Evolutionary conservation across 768 basidiomycete genomes (phyloP).

Genomic region (Rhizopogon salebrosus): DNA sequence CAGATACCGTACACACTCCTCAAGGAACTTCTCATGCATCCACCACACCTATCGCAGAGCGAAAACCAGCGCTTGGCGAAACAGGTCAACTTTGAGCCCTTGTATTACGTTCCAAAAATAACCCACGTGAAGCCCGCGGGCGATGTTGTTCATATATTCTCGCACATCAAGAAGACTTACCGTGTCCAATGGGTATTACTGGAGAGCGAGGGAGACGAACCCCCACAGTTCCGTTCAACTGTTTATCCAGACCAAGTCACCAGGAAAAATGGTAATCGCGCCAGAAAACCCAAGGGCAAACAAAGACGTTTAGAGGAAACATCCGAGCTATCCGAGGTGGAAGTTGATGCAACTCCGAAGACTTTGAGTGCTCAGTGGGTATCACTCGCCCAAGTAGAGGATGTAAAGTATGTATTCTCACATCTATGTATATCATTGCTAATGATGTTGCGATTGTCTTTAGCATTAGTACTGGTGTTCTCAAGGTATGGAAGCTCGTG

Average conservation of each 20-base stretch:
- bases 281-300: slow-evolving; percentile 8
- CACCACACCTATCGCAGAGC: slow-evolving; percentile 15
- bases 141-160: slow-evolving; percentile 78
- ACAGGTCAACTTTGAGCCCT: background rate
- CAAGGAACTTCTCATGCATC: slow-evolving; percentile 33
- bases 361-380: slow-evolving; percentile 42
- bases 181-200: slow-evolving; percentile 67
- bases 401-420: slow-evolving; percentile 51
- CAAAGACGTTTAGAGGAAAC: slow-evolving; percentile 7
- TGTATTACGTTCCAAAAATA: slow-evolving; percentile 15
- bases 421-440: background rate
- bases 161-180: slow-evolving; percentile 87
- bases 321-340: slow-evolving; percentile 11
- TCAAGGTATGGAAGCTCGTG: slow-evolving; percentile 67
- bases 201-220: slow-evolving; percentile 48
- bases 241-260: slow-evolving; percentile 1
- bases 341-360: background rate
- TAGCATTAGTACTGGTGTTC: slow-evolving; percentile 71
- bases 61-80: background rate
- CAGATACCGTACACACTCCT: slow-evolving; percentile 33
- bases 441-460: background rate
- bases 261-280: slow-evolving; percentile 5
- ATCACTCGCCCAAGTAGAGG: slow-evolving; percentile 45
- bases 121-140: slow-evolving; percentile 47
- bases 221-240: slow-evolving; percentile 22